Conservation (phyloP, 2,329 filamentous ascomycete species). For the Pseudopithomyces maydicus region DNA sequence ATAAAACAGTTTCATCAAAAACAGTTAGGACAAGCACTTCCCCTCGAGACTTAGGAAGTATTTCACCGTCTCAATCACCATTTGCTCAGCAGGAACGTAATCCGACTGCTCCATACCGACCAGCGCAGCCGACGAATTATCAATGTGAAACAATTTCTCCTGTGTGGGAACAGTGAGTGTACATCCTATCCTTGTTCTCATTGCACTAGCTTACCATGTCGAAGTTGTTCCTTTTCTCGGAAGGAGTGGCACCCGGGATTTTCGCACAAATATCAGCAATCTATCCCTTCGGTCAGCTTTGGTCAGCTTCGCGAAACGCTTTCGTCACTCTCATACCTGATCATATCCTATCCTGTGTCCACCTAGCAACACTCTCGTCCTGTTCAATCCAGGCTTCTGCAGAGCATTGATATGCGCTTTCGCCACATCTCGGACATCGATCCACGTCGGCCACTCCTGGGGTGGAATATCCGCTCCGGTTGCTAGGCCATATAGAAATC, state of each 20-base stretch:
- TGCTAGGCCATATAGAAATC: conserved; percentile 4
- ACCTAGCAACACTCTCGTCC: background rate
- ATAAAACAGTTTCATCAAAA: background rate
- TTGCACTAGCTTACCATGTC: conserved; percentile 1
- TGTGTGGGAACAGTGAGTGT: background rate
- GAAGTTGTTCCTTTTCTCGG: background rate
- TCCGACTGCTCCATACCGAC: conserved; percentile 1
- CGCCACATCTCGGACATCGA: conserved; percentile 13
- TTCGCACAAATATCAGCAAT: conserved; percentile 2
- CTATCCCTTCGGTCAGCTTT: background rate
- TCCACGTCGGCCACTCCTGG: conserved; percentile 8
- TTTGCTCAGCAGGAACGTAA: background rate
- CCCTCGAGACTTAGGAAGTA: background rate
- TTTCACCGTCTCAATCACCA: conserved; percentile 1
- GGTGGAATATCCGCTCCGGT: conserved; percentile 4
- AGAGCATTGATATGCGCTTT: conserved; percentile 12
- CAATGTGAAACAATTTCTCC: conserved; percentile 5
- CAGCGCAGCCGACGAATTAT: conserved; percentile 1
- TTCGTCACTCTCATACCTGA: background rate
- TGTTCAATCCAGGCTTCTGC: background rate
- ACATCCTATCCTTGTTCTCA: no score
- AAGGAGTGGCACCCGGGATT: conserved; percentile 1
- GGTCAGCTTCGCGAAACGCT: background rate
- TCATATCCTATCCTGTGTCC: conserved; percentile 4
- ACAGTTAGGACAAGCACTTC: background rate